Conservation (phyloP, 257 asterid species). For the Fraxinus excelsior region DNA sequence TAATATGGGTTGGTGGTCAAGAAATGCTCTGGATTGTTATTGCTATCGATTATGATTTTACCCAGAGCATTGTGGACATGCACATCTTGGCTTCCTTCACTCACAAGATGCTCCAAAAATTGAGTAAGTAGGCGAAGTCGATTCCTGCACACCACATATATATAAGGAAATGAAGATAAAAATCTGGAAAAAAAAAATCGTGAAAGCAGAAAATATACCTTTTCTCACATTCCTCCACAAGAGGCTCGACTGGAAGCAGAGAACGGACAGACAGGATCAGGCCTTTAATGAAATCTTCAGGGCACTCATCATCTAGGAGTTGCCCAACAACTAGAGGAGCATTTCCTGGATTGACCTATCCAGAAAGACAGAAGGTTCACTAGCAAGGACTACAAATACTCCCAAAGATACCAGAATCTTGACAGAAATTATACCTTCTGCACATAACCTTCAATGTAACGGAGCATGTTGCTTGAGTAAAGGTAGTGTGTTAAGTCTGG, state of each 20-base stretch:
- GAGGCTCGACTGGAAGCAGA: constrained; percentile 96
- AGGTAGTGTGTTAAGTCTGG: constrained; percentile 97
- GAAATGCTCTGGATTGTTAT: constrained; percentile 97
- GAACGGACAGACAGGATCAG: constrained; percentile 96
- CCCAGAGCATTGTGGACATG: constrained; percentile 99
- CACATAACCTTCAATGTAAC: constrained; percentile 98
- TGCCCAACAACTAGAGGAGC: constrained; percentile 99
- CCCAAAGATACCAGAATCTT: background rate
- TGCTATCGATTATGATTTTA: constrained; percentile 96
- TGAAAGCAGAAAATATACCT: constrained; percentile 47
- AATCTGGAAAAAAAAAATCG: constrained; percentile 12
- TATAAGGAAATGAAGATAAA: constrained; percentile 23
- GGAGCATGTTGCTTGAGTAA: constrained; percentile 93
- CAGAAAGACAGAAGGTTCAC: constrained; percentile 33
- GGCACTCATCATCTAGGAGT: constrained; percentile 96
- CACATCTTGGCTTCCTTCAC: constrained; percentile 99
- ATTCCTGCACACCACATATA: constrained; percentile 58
- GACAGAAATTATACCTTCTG: constrained; percentile 68
- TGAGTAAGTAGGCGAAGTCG: constrained; percentile 98
- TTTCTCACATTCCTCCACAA: constrained; percentile 98
- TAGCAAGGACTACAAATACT: constrained; percentile 14
- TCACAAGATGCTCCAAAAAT: constrained; percentile 99
- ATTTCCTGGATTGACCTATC: constrained; percentile 97
- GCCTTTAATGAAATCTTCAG: constrained; percentile 98
- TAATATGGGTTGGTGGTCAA: constrained; percentile 97